These are phyloP conservation scores for Marasmius sp. DNA, from an alignment of 1,284 basidiomycete species.

Conservation along the genomic window DNA sequence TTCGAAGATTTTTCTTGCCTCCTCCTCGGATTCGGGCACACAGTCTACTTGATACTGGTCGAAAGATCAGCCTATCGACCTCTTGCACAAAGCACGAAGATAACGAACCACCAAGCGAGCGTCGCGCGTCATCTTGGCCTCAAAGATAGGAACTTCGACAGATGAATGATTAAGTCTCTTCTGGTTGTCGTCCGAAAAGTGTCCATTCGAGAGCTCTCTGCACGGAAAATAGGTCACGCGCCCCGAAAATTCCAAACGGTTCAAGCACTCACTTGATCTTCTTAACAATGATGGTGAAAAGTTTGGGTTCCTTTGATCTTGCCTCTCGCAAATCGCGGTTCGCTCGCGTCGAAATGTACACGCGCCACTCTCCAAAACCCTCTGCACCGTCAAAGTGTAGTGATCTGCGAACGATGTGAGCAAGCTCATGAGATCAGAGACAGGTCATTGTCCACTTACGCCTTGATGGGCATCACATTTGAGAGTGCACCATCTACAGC, in stretches of 20 bases:
- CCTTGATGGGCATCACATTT: neutral
- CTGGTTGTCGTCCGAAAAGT: conserved; percentile 69
- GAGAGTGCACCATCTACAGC: neutral
- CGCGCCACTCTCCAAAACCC: conserved; percentile 54
- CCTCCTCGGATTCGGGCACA: conserved; percentile 45
- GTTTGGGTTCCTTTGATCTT: conserved; percentile 36
- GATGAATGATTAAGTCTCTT: conserved; percentile 51
- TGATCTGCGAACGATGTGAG: conserved; percentile 16
- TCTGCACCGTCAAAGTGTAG: conserved; percentile 51
- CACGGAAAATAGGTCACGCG: neutral
- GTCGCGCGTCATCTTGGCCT: conserved; percentile 68
- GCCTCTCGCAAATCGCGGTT: conserved; percentile 41
- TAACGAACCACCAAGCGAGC: conserved; percentile 54
- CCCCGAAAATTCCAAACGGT: neutral
- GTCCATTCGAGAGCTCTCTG: conserved; percentile 65
- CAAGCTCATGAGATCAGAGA: neutral
- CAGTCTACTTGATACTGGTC: conserved; percentile 66
- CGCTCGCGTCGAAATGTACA: conserved; percentile 47
- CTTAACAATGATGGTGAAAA: conserved; percentile 50
- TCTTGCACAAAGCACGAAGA: too few species aligned
- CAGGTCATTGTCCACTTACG: neutral
- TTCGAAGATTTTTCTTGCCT: conserved; percentile 18
- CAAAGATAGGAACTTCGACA: conserved; percentile 57
- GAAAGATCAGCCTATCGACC: neutral
- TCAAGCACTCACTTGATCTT: conserved; percentile 52